phyloP scores from a whole-genome alignment of 2,329 filamentous ascomycete species.

The Fusarium albidum region DNA sequence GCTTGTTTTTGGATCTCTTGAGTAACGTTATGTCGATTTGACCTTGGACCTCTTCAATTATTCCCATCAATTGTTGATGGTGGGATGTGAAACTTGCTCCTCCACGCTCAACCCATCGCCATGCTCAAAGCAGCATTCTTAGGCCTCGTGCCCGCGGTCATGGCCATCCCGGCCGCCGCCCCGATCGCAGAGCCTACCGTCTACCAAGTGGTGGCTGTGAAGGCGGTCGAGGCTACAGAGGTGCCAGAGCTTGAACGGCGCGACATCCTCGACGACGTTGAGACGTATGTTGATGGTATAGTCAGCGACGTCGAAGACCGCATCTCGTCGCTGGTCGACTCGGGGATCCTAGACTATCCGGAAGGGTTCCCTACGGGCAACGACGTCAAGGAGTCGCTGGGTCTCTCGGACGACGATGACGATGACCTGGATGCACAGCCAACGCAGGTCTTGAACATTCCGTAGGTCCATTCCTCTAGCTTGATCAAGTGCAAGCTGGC shows the following conservation, averaged over 20 bases:
- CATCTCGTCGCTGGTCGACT: conserved; percentile 67
- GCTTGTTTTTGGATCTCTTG: background rate
- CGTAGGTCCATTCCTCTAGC: conserved; percentile 48
- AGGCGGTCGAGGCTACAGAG: conserved; percentile 38
- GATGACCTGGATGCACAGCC: conserved; percentile 68
- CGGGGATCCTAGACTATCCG: conserved; percentile 73
- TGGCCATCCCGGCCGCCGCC: conserved; percentile 36
- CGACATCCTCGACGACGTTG: conserved; percentile 51
- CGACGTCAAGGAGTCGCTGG: conserved; percentile 67
- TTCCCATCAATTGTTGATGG: background rate
- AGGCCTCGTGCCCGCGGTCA: conserved; percentile 33
- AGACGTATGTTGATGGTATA: conserved; percentile 59
- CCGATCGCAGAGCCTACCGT: conserved; percentile 35
- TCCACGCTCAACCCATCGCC: background rate
- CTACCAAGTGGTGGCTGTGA: conserved; percentile 16
- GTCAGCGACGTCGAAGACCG: conserved; percentile 61
- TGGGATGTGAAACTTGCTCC: background rate
- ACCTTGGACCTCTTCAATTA: background rate
- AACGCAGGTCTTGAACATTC: conserved; percentile 75
- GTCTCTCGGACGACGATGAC: conserved; percentile 62
- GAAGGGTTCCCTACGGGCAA: conserved; percentile 70
- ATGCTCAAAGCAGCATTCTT: conserved; percentile 34
- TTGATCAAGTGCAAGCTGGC: background rate
- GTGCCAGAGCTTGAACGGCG: conserved; percentile 40
- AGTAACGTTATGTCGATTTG: too few species aligned